These are phyloP conservation scores for Helicostylum pulchrum DNA, from an alignment of 192 early-diverging fungal genomes.

Conservation along the genomic window DNA sequence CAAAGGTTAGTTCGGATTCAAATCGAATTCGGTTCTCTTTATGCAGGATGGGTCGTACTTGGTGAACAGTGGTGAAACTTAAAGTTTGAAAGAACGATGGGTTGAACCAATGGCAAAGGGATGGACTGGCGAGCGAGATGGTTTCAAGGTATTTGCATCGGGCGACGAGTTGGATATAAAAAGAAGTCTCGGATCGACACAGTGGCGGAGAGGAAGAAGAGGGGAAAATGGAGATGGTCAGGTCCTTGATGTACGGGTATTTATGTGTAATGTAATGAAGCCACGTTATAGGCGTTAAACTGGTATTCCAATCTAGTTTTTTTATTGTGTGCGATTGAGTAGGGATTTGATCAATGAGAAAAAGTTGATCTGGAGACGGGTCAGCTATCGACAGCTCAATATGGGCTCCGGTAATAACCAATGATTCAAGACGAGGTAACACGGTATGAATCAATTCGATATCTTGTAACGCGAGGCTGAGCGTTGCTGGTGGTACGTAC, in stretches of 20 bases:
- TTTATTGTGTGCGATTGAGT: background rate
- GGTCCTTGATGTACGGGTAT: background rate
- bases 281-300: background rate
- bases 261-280: slow-evolving; percentile 8
- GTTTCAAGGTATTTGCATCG: background rate
- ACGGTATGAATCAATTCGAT: background rate
- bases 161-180: background rate
- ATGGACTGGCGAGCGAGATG: background rate
- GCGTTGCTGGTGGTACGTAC: background rate
- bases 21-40: background rate
- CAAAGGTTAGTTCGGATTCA: slow-evolving; percentile 3
- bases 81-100: slow-evolving; percentile 2
- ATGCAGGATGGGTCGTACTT: background rate
- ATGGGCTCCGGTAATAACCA: background rate
- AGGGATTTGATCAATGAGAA: background rate
- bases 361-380: too few species aligned
- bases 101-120: background rate
- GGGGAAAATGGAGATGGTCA: background rate
- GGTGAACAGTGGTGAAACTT: background rate
- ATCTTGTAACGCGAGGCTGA: background rate
- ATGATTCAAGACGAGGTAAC: background rate
- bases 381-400: slow-evolving; percentile 1
- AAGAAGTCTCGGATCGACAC: too few species aligned
- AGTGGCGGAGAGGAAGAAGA: too few species aligned
- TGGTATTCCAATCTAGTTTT: background rate